Evolutionary conservation across 345 rosid species (phyloP).

Genomic region (Passiflora organensis): DNA sequence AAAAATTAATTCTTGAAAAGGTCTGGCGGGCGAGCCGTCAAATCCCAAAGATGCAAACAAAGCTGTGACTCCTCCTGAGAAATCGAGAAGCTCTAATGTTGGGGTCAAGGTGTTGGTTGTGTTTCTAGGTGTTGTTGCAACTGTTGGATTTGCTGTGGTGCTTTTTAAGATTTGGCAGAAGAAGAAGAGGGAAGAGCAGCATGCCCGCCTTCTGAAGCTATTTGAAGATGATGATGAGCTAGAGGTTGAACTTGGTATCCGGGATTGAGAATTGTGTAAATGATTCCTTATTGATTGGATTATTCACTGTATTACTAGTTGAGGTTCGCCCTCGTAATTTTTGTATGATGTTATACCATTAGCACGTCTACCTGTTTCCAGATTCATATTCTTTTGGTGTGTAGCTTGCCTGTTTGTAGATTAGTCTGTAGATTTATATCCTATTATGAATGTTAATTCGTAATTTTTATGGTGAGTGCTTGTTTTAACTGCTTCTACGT

Average conservation of each 20-base stretch:
- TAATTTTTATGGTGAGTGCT: background rate
- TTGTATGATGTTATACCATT: background rate
- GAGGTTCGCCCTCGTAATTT: background rate
- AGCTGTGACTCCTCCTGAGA: constrained; percentile 1
- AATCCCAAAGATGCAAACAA: constrained; percentile 3
- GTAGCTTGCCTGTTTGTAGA: background rate
- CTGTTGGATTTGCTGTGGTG: constrained; percentile 3
- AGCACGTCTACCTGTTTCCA: background rate
- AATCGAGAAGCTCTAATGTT: background rate
- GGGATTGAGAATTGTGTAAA: constrained; percentile 3
- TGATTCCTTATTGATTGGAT: background rate
- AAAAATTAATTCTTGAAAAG: background rate
- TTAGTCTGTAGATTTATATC: background rate
- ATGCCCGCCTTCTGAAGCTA: constrained; percentile 10
- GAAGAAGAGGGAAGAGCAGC: constrained; percentile 11
- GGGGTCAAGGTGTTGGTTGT: background rate
- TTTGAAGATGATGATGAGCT: constrained; percentile 17
- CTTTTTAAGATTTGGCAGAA: constrained; percentile 12
- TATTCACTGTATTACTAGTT: background rate
- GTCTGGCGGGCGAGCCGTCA: background rate
- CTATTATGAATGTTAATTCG: background rate
- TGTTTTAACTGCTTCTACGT: background rate
- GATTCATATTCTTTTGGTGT: background rate
- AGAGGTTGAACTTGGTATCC: constrained; percentile 14
- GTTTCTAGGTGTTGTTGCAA: background rate